Conservation (phyloP, 176 grass and related monocot genomes). For the Juncus effusus region DNA sequence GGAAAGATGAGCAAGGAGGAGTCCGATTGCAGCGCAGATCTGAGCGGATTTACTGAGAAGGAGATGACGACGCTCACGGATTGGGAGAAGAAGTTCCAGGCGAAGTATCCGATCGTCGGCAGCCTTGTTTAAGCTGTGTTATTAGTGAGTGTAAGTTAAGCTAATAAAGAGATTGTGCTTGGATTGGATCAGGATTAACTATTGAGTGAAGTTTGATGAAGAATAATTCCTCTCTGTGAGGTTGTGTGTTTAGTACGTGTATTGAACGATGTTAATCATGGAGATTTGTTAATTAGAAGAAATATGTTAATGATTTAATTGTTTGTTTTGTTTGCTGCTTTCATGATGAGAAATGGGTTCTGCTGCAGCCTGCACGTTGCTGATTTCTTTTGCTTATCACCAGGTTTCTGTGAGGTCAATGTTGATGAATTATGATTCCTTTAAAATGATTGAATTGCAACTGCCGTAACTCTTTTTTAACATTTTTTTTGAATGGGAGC, state of each 20-base stretch:
- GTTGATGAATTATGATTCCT: too few species aligned
- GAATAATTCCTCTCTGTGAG: slow-evolving; percentile 1
- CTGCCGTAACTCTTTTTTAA: too few species aligned
- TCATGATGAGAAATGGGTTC: too few species aligned
- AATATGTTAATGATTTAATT: not conserved
- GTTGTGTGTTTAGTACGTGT: slow-evolving; percentile 6
- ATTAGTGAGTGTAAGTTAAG: not conserved
- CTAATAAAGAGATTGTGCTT: not conserved
- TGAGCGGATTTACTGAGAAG: slow-evolving; percentile 68
- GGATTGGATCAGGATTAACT: not conserved
- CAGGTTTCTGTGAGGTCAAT: too few species aligned
- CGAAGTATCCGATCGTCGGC: slow-evolving; percentile 79
- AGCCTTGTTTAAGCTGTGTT: slow-evolving; percentile 37
- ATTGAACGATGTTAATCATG: not conserved
- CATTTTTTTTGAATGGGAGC: too few species aligned
- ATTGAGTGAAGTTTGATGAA: not conserved
- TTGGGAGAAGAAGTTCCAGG: slow-evolving; percentile 96
- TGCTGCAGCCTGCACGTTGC: too few species aligned
- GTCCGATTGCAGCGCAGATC: slow-evolving; percentile 55
- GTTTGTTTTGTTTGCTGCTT: not conserved
- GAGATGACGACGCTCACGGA: slow-evolving; percentile 74
- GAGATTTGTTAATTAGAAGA: too few species aligned
- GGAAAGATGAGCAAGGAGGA: slow-evolving; percentile 91
- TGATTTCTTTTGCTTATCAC: too few species aligned
- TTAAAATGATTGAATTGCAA: too few species aligned